Percentiles rank a stretch among this genome's conserved stretches.
Conservation (phyloP, 805 yeast species). For the Starmerella lactis-condensi region DNA sequence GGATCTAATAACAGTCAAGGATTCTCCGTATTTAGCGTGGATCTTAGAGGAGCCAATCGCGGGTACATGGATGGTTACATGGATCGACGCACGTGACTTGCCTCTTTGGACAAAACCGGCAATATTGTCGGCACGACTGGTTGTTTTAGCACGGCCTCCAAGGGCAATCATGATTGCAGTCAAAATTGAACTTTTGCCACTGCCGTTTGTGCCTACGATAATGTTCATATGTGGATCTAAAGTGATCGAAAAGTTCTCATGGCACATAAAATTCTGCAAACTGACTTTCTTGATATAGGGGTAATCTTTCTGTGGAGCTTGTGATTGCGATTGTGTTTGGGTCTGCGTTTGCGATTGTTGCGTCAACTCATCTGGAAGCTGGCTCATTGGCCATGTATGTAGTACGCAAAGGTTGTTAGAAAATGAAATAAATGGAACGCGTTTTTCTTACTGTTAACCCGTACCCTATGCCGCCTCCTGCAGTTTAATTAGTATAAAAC, state of each 20-base stretch:
- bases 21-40: constrained; percentile 45
- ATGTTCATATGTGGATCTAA: constrained; percentile 70
- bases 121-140: constrained; percentile 63
- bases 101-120: constrained; percentile 65
- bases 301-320: no score
- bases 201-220: constrained; percentile 77
- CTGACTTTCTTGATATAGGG: constrained; percentile 45
- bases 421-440: no score
- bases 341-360: no score
- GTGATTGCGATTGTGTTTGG: no score
- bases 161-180: constrained; percentile 76
- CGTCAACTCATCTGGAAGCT: no score
- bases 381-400: no score
- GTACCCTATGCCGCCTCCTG: no score
- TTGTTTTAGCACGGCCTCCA: constrained; percentile 74
- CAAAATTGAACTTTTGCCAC: constrained; percentile 75
- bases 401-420: no score
- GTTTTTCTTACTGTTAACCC: no score
- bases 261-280: constrained; percentile 31
- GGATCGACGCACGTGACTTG: constrained; percentile 43
- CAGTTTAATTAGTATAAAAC: no score
- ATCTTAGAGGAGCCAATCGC: constrained; percentile 53
- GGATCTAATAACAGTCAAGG: constrained; percentile 54
- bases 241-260: constrained; percentile 53
- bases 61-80: constrained; percentile 34